Conservation (phyloP, 208 protist species). For the Phytomonas serpens region DNA sequence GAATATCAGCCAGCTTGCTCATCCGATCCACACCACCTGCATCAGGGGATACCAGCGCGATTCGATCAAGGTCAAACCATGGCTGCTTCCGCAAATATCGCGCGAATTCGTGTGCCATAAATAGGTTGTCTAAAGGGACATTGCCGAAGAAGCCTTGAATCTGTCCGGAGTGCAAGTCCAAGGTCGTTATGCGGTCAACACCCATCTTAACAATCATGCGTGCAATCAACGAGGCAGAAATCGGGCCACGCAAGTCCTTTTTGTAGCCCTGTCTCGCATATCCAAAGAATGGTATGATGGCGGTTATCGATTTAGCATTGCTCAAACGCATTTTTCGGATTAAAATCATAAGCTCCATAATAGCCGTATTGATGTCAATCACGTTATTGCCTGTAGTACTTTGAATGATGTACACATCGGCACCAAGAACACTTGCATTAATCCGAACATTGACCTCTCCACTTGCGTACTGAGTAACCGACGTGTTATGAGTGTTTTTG, state of each 20-base stretch:
- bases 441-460: conserved; percentile 91
- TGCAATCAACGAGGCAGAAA: conserved; percentile 91
- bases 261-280: conserved; percentile 94
- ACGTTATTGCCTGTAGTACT: conserved; percentile 88
- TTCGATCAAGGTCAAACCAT: conserved; percentile 70
- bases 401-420: conserved; percentile 96
- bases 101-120: conserved; percentile 78
- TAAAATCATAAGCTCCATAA: conserved; percentile 95
- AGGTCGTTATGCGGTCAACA: conserved; percentile 84
- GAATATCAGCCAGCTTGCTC: conserved; percentile 80
- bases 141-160: conserved; percentile 96
- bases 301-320: conserved; percentile 83
- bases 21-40: conserved; percentile 93
- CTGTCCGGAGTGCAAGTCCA: conserved; percentile 93
- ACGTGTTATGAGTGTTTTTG: conserved; percentile 60
- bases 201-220: conserved; percentile 89
- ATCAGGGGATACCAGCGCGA: conserved; percentile 94
- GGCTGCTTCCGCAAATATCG: conserved; percentile 47
- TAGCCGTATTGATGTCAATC: conserved; percentile 90
- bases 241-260: conserved; percentile 85
- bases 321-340: conserved; percentile 87
- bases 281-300: conserved; percentile 94
- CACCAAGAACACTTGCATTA: conserved; percentile 90
- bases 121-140: conserved; percentile 90
- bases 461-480: conserved; percentile 77